Percentiles rank a stretch among this genome's conserved stretches.
phyloP scores from a whole-genome alignment of 768 basidiomycete genomes.

The Scleroderma bovista region DNA sequence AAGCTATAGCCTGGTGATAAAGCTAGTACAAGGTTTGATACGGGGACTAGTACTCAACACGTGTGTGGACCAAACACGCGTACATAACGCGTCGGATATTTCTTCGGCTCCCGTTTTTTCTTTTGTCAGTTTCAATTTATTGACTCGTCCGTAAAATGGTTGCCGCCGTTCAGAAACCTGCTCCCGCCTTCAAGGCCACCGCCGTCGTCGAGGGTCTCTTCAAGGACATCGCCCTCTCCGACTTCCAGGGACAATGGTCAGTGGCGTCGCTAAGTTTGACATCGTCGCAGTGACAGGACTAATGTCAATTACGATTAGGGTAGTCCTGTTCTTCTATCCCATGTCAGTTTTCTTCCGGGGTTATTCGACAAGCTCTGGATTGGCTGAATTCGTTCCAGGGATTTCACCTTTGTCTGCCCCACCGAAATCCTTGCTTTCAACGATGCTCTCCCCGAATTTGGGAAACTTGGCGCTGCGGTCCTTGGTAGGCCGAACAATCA shows the following conservation, averaged over 20 bases:
- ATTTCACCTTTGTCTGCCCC: constrained; percentile 90
- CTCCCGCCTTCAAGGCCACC: constrained; percentile 72
- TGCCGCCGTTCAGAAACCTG: constrained; percentile 75
- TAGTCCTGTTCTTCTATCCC: constrained; percentile 93
- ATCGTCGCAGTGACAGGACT: constrained; percentile 1
- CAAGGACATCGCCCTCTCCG: constrained; percentile 66
- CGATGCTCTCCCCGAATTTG: constrained; percentile 73
- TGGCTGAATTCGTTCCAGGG: constrained; percentile 37
- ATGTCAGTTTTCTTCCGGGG: constrained; percentile 48
- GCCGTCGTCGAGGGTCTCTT: constrained; percentile 76
- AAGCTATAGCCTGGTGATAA: no score
- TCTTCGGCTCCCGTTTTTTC: neutral
- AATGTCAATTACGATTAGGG: constrained; percentile 43
- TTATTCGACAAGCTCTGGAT: neutral
- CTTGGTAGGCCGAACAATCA: constrained; percentile 47
- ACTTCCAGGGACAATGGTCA: constrained; percentile 81
- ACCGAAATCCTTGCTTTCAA: constrained; percentile 96
- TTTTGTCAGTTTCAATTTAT: neutral
- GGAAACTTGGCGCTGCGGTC: constrained; percentile 65
- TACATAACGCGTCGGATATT: constrained; percentile 24
- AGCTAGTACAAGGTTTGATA: no score
- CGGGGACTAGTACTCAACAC: no score
- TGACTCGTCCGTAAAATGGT: constrained; percentile 19
- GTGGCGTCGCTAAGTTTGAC: constrained; percentile 10
- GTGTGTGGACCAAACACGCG: constrained; percentile 22